Conservation (phyloP, 2,329 filamentous ascomycete species). For the Rhexocercosporidium sp. region DNA sequence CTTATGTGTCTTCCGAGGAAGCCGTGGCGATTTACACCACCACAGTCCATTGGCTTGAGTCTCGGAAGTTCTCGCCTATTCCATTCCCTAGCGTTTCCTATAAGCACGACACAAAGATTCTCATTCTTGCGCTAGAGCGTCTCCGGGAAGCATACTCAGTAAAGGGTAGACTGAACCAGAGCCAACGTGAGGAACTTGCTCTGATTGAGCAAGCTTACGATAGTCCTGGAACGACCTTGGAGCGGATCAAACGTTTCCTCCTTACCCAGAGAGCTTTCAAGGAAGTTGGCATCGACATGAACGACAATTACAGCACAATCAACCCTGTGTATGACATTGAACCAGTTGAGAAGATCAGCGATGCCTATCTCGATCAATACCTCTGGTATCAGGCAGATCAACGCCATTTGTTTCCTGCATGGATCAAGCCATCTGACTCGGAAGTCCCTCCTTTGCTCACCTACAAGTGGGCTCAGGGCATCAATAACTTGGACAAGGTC, state of each 20-base stretch:
- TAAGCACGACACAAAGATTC: conserved; percentile 98
- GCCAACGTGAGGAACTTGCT: conserved; percentile 93
- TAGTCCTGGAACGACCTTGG: conserved; percentile 92
- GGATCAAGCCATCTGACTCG: conserved; percentile 99
- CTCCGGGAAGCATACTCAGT: conserved; percentile 96
- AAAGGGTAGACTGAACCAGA: conserved; percentile 95
- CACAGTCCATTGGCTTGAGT: conserved; percentile 98
- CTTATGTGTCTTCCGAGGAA: conserved; percentile 97
- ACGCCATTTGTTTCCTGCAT: conserved; percentile 93
- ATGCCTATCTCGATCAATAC: conserved; percentile 98
- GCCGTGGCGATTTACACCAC: conserved; percentile 99
- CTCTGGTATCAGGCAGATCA: conserved; percentile 99
- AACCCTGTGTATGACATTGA: conserved; percentile 99
- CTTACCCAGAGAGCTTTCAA: conserved; percentile 98
- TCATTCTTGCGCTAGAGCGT: conserved; percentile 92
- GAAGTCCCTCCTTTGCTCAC: conserved; percentile 93
- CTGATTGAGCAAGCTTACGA: conserved; percentile 98
- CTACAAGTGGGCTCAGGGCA: conserved; percentile 99
- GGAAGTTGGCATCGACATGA: conserved; percentile 99
- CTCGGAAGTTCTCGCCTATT: conserved; percentile 96
- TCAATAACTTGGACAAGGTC: conserved; percentile 95
- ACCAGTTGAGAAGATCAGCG: conserved; percentile 98
- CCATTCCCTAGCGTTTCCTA: conserved; percentile 99
- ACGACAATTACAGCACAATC: conserved; percentile 99
- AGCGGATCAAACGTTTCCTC: conserved; percentile 96